Percentiles rank a stretch among this genome's conserved stretches.
These are phyloP conservation scores for Fusarium coffeatum DNA, from an alignment of 2,329 filamentous ascomycete species.

Conservation along the genomic window DNA sequence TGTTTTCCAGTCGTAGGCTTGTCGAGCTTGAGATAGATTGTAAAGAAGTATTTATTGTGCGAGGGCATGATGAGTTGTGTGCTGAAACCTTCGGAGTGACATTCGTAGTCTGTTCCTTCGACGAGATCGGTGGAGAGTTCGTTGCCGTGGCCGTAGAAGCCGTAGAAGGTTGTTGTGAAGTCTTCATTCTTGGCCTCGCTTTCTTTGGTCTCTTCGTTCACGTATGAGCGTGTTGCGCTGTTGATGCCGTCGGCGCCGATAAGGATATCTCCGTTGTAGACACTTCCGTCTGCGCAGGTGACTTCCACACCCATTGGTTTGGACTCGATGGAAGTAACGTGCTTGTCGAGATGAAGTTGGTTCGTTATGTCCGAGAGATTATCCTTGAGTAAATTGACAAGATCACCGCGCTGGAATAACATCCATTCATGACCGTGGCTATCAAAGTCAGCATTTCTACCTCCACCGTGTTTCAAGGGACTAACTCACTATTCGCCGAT, in stretches of 20 bases:
- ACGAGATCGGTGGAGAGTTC: neutral
- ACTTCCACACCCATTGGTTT: conserved; percentile 12
- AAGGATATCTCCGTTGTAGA: conserved; percentile 22
- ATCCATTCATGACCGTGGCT: conserved; percentile 36
- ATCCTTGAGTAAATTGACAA: conserved; percentile 26
- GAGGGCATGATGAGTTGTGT: conserved; percentile 22
- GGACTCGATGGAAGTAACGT: conserved; percentile 13
- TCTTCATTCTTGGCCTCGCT: neutral
- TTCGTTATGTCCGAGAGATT: conserved; percentile 10
- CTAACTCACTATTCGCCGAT: conserved; percentile 13
- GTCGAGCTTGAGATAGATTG: conserved; percentile 21
- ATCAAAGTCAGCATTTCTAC: neutral
- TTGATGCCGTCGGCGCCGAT: conserved; percentile 38
- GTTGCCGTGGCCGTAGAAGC: conserved; percentile 21
- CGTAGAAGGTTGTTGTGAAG: conserved; percentile 25
- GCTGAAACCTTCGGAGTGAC: conserved; percentile 14
- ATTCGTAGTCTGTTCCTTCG: conserved; percentile 20
- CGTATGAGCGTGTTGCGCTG: conserved; percentile 18
- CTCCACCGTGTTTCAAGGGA: too few species aligned
- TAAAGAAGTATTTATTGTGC: conserved; percentile 26
- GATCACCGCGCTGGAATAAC: conserved; percentile 32
- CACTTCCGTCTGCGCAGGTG: conserved; percentile 25
- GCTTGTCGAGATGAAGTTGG: conserved; percentile 19
- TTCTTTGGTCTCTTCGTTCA: neutral
- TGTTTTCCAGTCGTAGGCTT: neutral